A percentile compares a stretch with the other conserved stretches of the same genome.
phyloP scores from a whole-genome alignment of 352 stramenopile species.

The Globisporangium polare region DNA sequence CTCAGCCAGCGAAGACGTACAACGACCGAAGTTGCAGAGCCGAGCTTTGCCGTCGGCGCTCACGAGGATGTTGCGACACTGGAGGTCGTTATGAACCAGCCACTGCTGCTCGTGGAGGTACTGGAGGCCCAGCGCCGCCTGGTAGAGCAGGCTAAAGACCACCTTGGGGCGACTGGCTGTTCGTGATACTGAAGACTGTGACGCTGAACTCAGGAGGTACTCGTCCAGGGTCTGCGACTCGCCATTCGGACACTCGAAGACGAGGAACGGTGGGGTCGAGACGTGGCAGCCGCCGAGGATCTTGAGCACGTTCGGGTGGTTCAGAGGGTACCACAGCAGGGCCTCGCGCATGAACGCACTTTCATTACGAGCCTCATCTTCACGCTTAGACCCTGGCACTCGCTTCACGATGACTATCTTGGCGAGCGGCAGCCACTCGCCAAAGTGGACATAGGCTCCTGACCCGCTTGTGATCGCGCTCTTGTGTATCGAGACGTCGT shows the following conservation, averaged over 20 bases:
- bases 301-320: slow-evolving; percentile 51
- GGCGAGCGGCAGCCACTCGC: slow-evolving; percentile 22
- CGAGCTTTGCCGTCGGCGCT: slow-evolving; percentile 53
- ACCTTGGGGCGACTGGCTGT: slow-evolving; percentile 22
- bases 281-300: slow-evolving; percentile 53
- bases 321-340: slow-evolving; percentile 32
- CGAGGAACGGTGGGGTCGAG: slow-evolving; percentile 39
- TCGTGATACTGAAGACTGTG: neutral
- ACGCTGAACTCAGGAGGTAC: slow-evolving; percentile 33
- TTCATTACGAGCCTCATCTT: slow-evolving; percentile 6
- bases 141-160: slow-evolving; percentile 41
- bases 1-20: neutral
- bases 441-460: slow-evolving; percentile 7
- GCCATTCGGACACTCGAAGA: slow-evolving; percentile 36
- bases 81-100: slow-evolving; percentile 47
- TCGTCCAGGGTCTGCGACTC: slow-evolving; percentile 48
- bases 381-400: neutral
- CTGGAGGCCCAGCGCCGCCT: slow-evolving; percentile 44
- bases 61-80: slow-evolving; percentile 54
- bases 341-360: slow-evolving; percentile 35
- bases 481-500: slow-evolving; percentile 4
- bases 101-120: slow-evolving; percentile 45
- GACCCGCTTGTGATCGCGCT: slow-evolving; percentile 1
- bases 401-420: slow-evolving; percentile 37
- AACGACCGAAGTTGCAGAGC: slow-evolving; percentile 30